Conservation (phyloP, 495 filamentous ascomycete species). For the Parathielavia appendiculata region DNA sequence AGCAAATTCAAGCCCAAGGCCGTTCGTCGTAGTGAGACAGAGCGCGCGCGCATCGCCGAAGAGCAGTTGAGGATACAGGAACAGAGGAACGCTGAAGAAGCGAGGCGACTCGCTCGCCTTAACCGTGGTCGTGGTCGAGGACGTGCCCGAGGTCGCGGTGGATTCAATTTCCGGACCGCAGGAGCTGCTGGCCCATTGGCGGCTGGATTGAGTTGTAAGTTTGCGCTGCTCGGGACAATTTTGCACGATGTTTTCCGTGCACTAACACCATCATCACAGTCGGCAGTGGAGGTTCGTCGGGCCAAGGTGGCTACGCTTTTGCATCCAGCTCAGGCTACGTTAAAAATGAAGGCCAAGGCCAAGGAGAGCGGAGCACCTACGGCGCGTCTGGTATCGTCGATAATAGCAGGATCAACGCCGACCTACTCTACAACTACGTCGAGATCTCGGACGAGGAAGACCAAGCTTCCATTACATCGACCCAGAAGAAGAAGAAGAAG, state of each 20-base stretch:
- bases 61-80: slow-evolving; percentile 33
- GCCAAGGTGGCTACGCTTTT: slow-evolving; percentile 33
- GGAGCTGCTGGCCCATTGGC: slow-evolving; percentile 40
- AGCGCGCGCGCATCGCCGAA: slow-evolving; percentile 38
- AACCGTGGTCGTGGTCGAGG: slow-evolving; percentile 32
- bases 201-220: slow-evolving; percentile 32
- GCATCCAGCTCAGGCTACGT: slow-evolving; percentile 30
- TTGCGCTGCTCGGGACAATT: neutral
- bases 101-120: slow-evolving; percentile 17
- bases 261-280: neutral
- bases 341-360: slow-evolving; percentile 14
- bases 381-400: slow-evolving; percentile 29
- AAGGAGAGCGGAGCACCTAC: slow-evolving; percentile 1
- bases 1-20: slow-evolving; percentile 41
- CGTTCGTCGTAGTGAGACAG: slow-evolving; percentile 38
- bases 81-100: slow-evolving; percentile 32
- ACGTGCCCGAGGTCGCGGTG: slow-evolving; percentile 38
- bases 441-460: slow-evolving; percentile 32
- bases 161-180: slow-evolving; percentile 24
- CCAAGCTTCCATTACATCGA: slow-evolving; percentile 10
- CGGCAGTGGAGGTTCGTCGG: slow-evolving; percentile 27
- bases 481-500: slow-evolving; percentile 24
- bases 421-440: slow-evolving; percentile 35
- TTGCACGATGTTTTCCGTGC: neutral
- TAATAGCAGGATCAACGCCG: slow-evolving; percentile 39